Evolutionary conservation across 805 yeast genomes (phyloP), one percentile per base, ranked within the genome.

Genomic region (Torulaspora indica): DNA sequence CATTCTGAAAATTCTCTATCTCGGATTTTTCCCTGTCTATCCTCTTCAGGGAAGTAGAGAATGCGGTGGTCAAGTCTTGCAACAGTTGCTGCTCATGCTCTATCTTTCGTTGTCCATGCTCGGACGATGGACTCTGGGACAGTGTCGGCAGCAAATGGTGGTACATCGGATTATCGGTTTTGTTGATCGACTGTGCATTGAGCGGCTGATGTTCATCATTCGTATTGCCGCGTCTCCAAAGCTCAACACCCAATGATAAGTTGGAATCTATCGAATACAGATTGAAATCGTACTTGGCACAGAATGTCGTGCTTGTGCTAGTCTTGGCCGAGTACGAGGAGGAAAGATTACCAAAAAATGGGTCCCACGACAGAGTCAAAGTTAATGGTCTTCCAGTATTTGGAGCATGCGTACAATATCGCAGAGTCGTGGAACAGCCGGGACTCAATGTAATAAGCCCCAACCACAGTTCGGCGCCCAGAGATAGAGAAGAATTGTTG

Each of bases 381-480:
- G 96, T 85, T 50, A 90, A 67, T 0, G 98, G 98, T 50, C 87
- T 84, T 3, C 95, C 95, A 0, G 95, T 85, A 34, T 85, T 78
- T 0, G 93, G 80, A 0, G 96, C 80, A 49, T 86, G 82, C 0
- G 96, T 86, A 1, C 91, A 76, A 61, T 93, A 91, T 35, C 97
- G 68, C 38, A 88, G 62, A 0, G 95, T 91, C 1, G 95, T 78
- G 0, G 96, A 86, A 14, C 90, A 61, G 0, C 97, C 98, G 0
- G 97, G 97, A 47, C 91, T 82, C 75, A 87, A 82, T 36, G 85
- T 82, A 35, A 75, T 63, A 0, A 88, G 78, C 1, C 95, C 95
- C 54, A 84, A 85, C 91, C 96, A 93, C 3, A 88, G 51, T 66
- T 93, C 98, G 8, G 84, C 77, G 0, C 98, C 98, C 0, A 86